Base-by-base conservation (phyloP, 768 basidiomycete genomes). In the Cystobasidium tubakii region DNA sequence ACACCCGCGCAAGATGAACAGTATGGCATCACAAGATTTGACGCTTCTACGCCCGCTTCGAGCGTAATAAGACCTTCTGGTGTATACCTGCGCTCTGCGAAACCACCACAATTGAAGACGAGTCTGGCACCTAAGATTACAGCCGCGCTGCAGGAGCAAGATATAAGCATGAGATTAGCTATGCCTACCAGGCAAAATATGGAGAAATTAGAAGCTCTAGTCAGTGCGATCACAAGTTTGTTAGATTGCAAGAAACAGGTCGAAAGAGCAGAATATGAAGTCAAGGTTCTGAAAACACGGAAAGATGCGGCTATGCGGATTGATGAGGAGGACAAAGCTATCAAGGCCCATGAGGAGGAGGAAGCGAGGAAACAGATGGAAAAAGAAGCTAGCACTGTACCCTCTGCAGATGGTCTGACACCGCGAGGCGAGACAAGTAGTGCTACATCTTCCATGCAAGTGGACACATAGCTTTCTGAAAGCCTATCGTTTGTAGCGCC, bases 141-240 rank as follows among this genome's bases (percentile, higher is more conserved):
- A 10, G 87, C 89, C 73, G 85, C 88, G 17, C 85, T 97, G 19
- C 80, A 84, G 7, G 93, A 97, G 81, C 84, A 94, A 13, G 88
- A 89, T 17, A 83, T 96, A 13, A 84, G 87, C 70, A 85, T 85
- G 19, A 87, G 89, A 13, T 85, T 99, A 63, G 90, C 95, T 74
- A 97, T 98, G 92, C 96, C 96, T 21, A 97, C 96, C 1, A 85
- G 87, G 44, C 87, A 88, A 29, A 96, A 92, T 76, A 84, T 88
- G 66, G 84, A 85, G 66, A 86, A 86, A 77, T 83, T 93, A 23
- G 92, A 96, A 75, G 83, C 84, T 17, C 81, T 98, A 21, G 63
- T 71, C 31, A 29, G 25, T 12, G 71, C 74, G 19, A 60, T 75
- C 29, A 60, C 71, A 21, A 23, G 43, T 9, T 29, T 73, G 27